These are phyloP conservation scores for Sporothrix inflata DNA, from an alignment of 2,329 filamentous ascomycete genomes.

Conservation along the genomic window DNA sequence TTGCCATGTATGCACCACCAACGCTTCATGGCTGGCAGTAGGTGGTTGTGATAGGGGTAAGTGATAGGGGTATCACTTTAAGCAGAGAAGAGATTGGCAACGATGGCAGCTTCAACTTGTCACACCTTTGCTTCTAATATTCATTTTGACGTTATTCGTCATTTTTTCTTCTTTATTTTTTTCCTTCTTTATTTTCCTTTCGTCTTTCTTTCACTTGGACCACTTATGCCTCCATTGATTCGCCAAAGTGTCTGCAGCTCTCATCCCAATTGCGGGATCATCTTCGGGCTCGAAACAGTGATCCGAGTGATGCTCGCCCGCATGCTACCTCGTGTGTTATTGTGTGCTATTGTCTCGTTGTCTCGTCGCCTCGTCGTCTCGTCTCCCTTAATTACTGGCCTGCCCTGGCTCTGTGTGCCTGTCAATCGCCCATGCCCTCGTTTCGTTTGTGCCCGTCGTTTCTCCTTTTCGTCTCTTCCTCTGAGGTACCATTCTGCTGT, in stretches of 20 bases:
- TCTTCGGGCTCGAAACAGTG: conserved; percentile 4
- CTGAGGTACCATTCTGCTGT: conserved; percentile 9
- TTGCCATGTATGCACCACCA: conserved; percentile 10
- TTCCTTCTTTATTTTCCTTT: not conserved
- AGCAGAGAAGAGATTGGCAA: too few relatives aligned
- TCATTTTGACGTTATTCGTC: not conserved
- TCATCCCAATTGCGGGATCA: not conserved
- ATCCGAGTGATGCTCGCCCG: conserved; percentile 14
- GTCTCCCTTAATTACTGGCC: not conserved
- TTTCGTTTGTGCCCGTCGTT: not conserved
- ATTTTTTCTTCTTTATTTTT: not conserved
- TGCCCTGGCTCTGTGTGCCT: not conserved
- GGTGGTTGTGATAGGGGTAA: conserved; percentile 3
- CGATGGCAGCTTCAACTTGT: not conserved
- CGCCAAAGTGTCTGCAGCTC: not conserved
- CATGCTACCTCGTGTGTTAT: not conserved
- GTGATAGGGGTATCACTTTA: too few relatives aligned
- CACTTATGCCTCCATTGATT: not conserved
- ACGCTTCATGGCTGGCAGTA: not conserved
- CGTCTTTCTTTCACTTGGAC: not conserved
- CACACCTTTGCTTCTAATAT: not conserved
- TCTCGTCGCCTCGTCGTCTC: too few relatives aligned
- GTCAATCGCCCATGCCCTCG: not conserved
- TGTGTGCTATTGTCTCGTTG: not conserved
- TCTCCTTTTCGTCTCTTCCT: not conserved